Conservation (phyloP, 495 filamentous ascomycete genomes). For the Recurvomyces mirabilis region DNA sequence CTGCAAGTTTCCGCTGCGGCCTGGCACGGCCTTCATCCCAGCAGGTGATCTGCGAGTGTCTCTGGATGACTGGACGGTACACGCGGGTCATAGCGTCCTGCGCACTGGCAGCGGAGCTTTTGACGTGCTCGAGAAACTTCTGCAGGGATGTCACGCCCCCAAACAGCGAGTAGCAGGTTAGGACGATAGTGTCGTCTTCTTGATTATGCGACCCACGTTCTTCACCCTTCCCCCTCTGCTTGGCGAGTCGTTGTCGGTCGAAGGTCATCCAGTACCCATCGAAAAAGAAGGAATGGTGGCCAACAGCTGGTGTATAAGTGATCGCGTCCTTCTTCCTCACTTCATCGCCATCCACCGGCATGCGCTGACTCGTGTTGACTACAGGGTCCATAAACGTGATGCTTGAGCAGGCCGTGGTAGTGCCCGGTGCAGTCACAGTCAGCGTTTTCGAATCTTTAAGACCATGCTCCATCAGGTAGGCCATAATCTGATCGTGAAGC, state of each 20-base stretch:
- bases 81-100: neutral
- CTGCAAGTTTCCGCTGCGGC: too few relatives aligned
- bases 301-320: neutral
- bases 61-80: too few relatives aligned
- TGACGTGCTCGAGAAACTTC: constrained; percentile 1
- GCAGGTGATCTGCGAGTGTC: too few relatives aligned
- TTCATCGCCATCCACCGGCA: neutral
- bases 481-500: neutral
- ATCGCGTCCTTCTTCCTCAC: neutral
- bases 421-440: neutral
- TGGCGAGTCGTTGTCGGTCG: neutral
- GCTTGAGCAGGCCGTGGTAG: neutral
- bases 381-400: neutral
- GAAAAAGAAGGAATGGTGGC: neutral
- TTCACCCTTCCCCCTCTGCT: too few relatives aligned
- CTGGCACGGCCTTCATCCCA: too few relatives aligned
- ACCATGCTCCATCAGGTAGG: neutral
- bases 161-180: neutral
- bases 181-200: neutral
- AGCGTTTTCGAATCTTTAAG: neutral
- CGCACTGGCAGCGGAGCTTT: neutral
- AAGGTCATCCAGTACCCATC: neutral
- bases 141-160: neutral
- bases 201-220: too few relatives aligned
- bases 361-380: neutral